These are phyloP conservation scores for Omphalotus olearius DNA, from an alignment of 1,284 basidiomycete genomes.

Conservation along the genomic window DNA sequence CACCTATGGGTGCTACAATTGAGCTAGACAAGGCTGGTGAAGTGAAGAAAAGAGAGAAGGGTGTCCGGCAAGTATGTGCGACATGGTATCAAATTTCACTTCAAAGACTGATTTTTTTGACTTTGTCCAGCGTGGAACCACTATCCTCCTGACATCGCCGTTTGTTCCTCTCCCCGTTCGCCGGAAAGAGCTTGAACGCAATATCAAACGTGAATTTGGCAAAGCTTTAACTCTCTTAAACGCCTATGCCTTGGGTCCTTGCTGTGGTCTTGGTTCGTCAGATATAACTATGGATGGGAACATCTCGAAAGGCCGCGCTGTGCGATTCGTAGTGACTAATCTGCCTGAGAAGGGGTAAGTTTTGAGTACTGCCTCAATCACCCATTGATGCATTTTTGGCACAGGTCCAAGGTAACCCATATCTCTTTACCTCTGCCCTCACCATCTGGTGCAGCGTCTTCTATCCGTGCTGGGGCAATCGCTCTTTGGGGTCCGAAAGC, in stretches of 20 bases:
- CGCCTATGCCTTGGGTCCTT: slow-evolving; percentile 89
- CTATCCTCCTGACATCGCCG: slow-evolving; percentile 69
- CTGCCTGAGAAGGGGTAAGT: slow-evolving; percentile 70
- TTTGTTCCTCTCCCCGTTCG: slow-evolving; percentile 88
- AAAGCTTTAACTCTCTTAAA: slow-evolving; percentile 82
- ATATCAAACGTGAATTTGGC: slow-evolving; percentile 86
- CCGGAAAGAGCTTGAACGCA: slow-evolving; percentile 88
- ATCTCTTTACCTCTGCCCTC: slow-evolving; percentile 12
- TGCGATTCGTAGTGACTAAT: slow-evolving; percentile 78
- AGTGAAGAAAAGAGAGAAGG: slow-evolving; percentile 48
- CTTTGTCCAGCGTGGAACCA: slow-evolving; percentile 75
- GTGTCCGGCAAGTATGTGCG: slow-evolving; percentile 68
- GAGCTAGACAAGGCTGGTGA: slow-evolving; percentile 67
- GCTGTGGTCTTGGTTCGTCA: slow-evolving; percentile 27
- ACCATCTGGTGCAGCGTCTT: not conserved
- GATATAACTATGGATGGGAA: slow-evolving; percentile 25
- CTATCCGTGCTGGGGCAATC: slow-evolving; percentile 36
- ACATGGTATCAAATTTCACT: slow-evolving; percentile 3
- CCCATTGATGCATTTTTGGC: not conserved
- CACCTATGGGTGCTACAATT: slow-evolving; percentile 78
- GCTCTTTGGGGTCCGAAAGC: slow-evolving; percentile 86
- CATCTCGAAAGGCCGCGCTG: slow-evolving; percentile 20
- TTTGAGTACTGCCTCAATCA: not conserved
- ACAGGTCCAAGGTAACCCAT: slow-evolving; percentile 8
- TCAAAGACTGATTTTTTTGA: not conserved